These are phyloP conservation scores for Mycena olivaceomarginata DNA, from an alignment of 768 basidiomycete genomes.

Conservation along the genomic window DNA sequence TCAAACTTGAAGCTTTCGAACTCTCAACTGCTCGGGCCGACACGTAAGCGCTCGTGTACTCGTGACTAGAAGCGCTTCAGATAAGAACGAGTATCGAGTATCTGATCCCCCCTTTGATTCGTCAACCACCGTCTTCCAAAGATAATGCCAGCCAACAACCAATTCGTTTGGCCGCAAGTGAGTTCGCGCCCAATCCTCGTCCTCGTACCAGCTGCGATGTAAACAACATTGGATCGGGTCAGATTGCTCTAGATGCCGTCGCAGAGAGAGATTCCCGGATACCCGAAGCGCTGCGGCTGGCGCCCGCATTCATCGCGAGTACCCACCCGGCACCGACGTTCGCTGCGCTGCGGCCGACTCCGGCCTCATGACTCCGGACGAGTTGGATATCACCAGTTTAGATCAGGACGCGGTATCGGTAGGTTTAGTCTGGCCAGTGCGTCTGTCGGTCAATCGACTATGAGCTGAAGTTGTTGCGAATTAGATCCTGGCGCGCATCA, in stretches of 20 bases:
- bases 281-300: slow-evolving; percentile 33
- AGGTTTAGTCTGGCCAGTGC: slow-evolving; percentile 6
- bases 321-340: slow-evolving; percentile 52
- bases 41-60: not conserved
- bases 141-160: not conserved
- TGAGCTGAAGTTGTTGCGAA: not conserved
- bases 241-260: slow-evolving; percentile 42
- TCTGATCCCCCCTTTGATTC: not conserved
- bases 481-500: slow-evolving; percentile 50
- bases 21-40: not conserved
- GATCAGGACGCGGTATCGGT: slow-evolving; percentile 58
- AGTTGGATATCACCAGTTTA: slow-evolving; percentile 57
- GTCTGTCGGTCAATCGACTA: not conserved
- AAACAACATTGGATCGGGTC: not conserved
- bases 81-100: not conserved
- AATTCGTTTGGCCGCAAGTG: slow-evolving; percentile 23
- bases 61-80: not conserved
- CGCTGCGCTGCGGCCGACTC: slow-evolving; percentile 54
- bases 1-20: no score
- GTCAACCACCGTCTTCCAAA: not conserved
- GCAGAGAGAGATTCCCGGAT: slow-evolving; percentile 41
- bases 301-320: slow-evolving; percentile 38
- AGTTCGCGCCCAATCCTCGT: not conserved
- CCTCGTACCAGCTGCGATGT: not conserved
- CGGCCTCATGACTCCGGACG: slow-evolving; percentile 55